Base-by-base conservation (phyloP, 163 green algal genomes). In the Prototheca wickerhamii region DNA sequence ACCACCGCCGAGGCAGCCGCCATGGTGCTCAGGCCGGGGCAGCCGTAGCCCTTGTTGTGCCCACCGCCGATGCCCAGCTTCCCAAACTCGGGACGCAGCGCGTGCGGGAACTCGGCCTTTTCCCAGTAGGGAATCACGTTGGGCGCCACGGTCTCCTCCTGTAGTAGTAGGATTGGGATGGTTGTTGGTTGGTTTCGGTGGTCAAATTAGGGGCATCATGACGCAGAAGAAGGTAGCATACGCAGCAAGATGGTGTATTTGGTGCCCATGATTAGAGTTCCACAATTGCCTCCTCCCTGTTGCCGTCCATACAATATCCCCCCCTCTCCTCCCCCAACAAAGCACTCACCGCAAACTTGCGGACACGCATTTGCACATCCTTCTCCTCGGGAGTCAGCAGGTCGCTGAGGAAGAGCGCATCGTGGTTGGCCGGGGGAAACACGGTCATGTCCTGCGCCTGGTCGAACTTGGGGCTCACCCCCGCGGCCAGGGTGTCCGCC, bases 111-210 rank as follows among this genome's bases (percentile, higher is more conserved):
- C 60, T 93, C 88, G 0, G 90, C 90, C 0, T 71, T 62, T 71
- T 97, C 90, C 90, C 90, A 97, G 67, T 87, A 96, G 28, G 75
- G 59, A 49, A 95, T 93, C 17, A 96, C 69, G 2, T 89, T 89
- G 2, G 90, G 89, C 3, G 96, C 83, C 56, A 91, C 73, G 20
- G 31, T 64, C 73, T 95, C 89, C 87, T 92, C 79, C 35, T 64
- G 26, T 29, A 23, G 12, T 30, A 12, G n/a, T 8, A 21, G 23
- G 46, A 12, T 0, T 21, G 46, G 46, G 20, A 54, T 29, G 37
- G 46, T 21, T 21, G 46, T 28, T 12, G 37, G 10, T 21, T 46
- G 10, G 10, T 12, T 46, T 8, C 37, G 10, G 8, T 46, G 37
- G 8, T 12, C 37, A 46, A 8, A 46, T 12, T 21, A 8, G 37